Evolutionary conservation across 1,139 yeast genomes (phyloP).

Genomic region (Protomyces gravidus): DNA sequence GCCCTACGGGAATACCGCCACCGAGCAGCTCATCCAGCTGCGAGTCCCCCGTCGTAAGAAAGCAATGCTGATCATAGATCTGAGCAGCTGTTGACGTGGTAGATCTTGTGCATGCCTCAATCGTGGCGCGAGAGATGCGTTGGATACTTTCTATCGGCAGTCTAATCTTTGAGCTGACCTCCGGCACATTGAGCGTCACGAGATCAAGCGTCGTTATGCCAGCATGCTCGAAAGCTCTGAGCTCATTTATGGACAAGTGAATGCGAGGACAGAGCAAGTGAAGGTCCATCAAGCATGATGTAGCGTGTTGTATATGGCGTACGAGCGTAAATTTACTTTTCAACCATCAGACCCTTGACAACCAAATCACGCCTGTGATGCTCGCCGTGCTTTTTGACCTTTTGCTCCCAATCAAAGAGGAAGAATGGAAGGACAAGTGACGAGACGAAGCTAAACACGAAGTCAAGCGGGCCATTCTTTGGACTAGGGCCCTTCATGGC

Average conservation of each 20-base stretch:
- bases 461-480: slow-evolving; percentile 24
- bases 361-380: not conserved
- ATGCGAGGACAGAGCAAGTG: not conserved
- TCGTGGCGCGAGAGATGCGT: not conserved
- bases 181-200: slow-evolving; percentile 1
- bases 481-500: slow-evolving; percentile 30
- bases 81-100: slow-evolving; percentile 1
- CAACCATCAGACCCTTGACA: not conserved
- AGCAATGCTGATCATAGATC: not conserved
- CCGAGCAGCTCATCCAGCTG: slow-evolving; percentile 54
- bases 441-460: slow-evolving; percentile 25
- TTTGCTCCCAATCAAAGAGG: slow-evolving; percentile 26
- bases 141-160: slow-evolving; percentile 2
- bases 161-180: slow-evolving; percentile 3
- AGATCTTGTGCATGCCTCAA: not conserved
- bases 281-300: not conserved
- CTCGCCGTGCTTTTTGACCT: slow-evolving; percentile 23
- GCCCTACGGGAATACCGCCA: slow-evolving; percentile 57
- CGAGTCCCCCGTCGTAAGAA: slow-evolving; percentile 51
- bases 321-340: too few species aligned
- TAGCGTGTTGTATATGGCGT: too few species aligned
- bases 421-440: slow-evolving; percentile 27
- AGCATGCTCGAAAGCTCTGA: slow-evolving; percentile 5
- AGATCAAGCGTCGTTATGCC: slow-evolving; percentile 11
- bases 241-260: not conserved